Evolutionary conservation across 352 stramenopile species (phyloP).

Genomic region (Globisporangium polare): DNA sequence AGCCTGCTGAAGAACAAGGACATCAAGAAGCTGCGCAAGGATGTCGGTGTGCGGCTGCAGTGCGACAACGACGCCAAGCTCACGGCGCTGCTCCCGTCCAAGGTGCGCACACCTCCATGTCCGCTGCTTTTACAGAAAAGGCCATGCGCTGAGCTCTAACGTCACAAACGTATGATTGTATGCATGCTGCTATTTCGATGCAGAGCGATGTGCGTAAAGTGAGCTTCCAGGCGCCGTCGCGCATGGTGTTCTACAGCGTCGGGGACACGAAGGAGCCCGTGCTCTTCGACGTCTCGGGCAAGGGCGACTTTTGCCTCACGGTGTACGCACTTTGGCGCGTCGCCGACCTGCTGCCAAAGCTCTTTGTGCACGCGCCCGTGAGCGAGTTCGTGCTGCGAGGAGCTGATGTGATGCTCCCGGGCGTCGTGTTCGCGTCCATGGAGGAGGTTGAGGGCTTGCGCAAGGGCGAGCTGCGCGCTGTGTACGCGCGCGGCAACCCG

Average conservation of each 20-base stretch:
- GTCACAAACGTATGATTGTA: neutral
- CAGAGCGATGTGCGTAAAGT: slow-evolving; percentile 61
- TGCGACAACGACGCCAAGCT: slow-evolving; percentile 37
- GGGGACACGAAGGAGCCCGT: slow-evolving; percentile 61
- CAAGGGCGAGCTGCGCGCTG: slow-evolving; percentile 62
- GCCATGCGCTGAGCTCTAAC: neutral
- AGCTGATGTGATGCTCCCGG: slow-evolving; percentile 81
- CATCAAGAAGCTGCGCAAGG: slow-evolving; percentile 78
- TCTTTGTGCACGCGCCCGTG: slow-evolving; percentile 74
- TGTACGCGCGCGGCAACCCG: slow-evolving; percentile 75
- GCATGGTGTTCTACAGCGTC: slow-evolving; percentile 62
- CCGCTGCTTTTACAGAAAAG: neutral
- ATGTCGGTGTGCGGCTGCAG: slow-evolving; percentile 37
- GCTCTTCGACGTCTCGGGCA: slow-evolving; percentile 69
- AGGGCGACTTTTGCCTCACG: slow-evolving; percentile 39
- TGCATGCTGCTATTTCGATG: neutral
- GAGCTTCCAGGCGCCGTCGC: slow-evolving; percentile 71
- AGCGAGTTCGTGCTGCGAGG: slow-evolving; percentile 79
- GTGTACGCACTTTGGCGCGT: slow-evolving; percentile 71
- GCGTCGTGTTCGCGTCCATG: slow-evolving; percentile 56
- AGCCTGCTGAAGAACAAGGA: slow-evolving; percentile 84
- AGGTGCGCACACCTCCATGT: slow-evolving; percentile 18
- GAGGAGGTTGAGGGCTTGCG: slow-evolving; percentile 51
- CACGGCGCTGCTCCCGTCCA: slow-evolving; percentile 38
- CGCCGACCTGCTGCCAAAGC: slow-evolving; percentile 39